Percentiles rank a stretch among this genome's conserved stretches.
phyloP scores from a whole-genome alignment of 768 basidiomycete genomes.

The Dendrothele bispora region DNA sequence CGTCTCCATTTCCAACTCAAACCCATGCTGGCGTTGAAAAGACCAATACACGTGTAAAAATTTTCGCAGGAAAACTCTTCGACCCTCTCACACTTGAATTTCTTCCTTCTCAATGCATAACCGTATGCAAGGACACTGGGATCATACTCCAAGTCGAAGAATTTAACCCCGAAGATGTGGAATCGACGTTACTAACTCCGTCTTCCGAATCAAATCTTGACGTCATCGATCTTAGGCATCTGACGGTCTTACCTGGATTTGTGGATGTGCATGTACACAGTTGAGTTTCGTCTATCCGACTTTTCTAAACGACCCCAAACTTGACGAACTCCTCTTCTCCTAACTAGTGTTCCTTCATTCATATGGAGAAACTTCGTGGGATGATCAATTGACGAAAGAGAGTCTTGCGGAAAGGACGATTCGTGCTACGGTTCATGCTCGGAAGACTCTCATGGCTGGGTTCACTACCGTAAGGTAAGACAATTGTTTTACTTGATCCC shows the following conservation, averaged over 20 bases:
- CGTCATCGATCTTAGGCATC: conserved; percentile 43
- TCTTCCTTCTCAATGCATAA: conserved; percentile 45
- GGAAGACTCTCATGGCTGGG: conserved; percentile 56
- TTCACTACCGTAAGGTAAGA: conserved; percentile 61
- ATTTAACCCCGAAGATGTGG: conserved; percentile 7
- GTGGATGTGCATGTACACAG: conserved; percentile 59
- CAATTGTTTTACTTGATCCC: background rate
- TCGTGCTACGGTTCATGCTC: conserved; percentile 60
- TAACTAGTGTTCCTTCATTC: conserved; percentile 59
- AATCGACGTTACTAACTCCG: background rate
- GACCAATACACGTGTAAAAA: too few relatives aligned
- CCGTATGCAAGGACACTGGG: conserved; percentile 44
- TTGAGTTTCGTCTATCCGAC: conserved; percentile 22
- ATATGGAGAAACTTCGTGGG: conserved; percentile 61
- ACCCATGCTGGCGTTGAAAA: too few relatives aligned
- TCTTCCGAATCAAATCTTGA: conserved; percentile 19
- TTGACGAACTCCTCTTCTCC: background rate
- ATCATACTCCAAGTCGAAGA: conserved; percentile 45
- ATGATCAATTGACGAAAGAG: conserved; percentile 61
- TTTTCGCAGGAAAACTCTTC: conserved; percentile 49
- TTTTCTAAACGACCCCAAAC: background rate
- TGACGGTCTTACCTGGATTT: conserved; percentile 56
- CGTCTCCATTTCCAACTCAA: too few relatives aligned
- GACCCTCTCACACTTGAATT: conserved; percentile 44
- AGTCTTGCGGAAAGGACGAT: conserved; percentile 57